Base-by-base conservation (phyloP, 73 alveolate genomes). In the Paramecium bursaria region DNA sequence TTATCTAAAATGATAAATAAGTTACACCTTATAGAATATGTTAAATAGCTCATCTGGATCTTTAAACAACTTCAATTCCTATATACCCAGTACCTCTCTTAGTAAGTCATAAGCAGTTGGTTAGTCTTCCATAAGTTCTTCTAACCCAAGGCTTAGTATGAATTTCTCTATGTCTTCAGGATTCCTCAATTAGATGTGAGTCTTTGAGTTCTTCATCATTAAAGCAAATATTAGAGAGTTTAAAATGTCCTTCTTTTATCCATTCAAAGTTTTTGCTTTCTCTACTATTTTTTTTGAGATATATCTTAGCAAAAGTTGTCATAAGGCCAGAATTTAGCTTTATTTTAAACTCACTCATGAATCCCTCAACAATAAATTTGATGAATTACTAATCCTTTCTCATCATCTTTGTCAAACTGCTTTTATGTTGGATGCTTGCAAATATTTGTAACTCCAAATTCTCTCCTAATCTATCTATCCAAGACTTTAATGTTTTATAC, bases 361-460 rank as follows among this genome's bases (percentile, higher is more conserved):
- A 57, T 30, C 76, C 76, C 33, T 57, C 76, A 30, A 57, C 4
- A n/a, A 57, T n/a, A 57, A 30, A 57, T n/a, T 57, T 57, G 17
- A 57, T 57, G 33, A 57, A 57, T 30, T 30, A 30, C 5, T 57
- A 30, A 57, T 57, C 33, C 49, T 57, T 57, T 57, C 33, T 57
- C 76, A 57, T 57, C 76, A 57, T 57, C 17, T 57, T 57, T 26
- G 27, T 57, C n/a, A 57, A 30, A 23, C 76, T 50, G 33, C 33
- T 57, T 29, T 57, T 57, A 25, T 30, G 30, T 10, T 50, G 51
- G 7, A 30, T 17, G 33, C 15, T 57, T 0, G 33, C 27, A 7
- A 30, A 48, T 0, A 57, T 1, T n/a, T 57, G 19, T n/a, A 10
- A 5, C 0, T 57, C 76, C 21, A 57, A 14, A 27, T 57, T 50